Evolutionary conservation across 352 stramenopile species (phyloP).

Genomic region (Globisporangium heterothallicum): DNA sequence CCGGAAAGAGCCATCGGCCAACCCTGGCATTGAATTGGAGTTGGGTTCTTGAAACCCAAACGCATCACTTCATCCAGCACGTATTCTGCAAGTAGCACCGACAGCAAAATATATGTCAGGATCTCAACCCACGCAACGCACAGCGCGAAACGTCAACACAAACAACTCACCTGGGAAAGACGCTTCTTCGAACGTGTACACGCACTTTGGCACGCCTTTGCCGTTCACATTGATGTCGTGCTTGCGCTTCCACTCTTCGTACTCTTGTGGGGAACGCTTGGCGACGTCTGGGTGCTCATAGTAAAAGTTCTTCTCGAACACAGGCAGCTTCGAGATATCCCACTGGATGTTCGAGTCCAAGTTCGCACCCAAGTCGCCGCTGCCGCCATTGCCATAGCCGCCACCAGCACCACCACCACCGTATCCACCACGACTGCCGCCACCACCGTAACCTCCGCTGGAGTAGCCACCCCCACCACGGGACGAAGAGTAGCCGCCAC

Average conservation of each 20-base stretch:
- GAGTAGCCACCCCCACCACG: slow-evolving; percentile 25
- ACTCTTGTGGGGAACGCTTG: slow-evolving; percentile 86
- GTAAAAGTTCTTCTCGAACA: slow-evolving; percentile 99
- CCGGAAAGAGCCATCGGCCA: slow-evolving; percentile 98
- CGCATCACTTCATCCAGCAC: slow-evolving; percentile 97
- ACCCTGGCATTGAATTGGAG: slow-evolving; percentile 90
- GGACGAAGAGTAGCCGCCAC: slow-evolving; percentile 26
- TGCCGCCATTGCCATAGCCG: slow-evolving; percentile 26
- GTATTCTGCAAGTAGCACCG: slow-evolving; percentile 75
- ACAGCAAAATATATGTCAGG: not conserved
- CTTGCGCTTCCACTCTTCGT: slow-evolving; percentile 88
- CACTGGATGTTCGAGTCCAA: slow-evolving; percentile 94
- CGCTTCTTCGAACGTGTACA: slow-evolving; percentile 92
- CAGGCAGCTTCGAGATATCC: slow-evolving; percentile 89
- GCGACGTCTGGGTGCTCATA: slow-evolving; percentile 97
- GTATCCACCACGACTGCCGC: slow-evolving; percentile 29
- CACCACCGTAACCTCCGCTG: slow-evolving; percentile 21
- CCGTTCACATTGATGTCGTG: slow-evolving; percentile 94
- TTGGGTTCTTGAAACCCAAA: slow-evolving; percentile 95
- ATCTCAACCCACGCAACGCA: not conserved
- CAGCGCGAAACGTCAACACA: not conserved
- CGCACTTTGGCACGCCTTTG: slow-evolving; percentile 97
- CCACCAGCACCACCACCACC: slow-evolving; percentile 30
- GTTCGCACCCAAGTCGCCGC: slow-evolving; percentile 81
- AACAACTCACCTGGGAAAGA: slow-evolving; percentile 71